A percentile compares a stretch with the other conserved stretches of the same genome.
phyloP scores from a whole-genome alignment of 495 filamentous ascomycete species.

The Neurospora cerealis region DNA sequence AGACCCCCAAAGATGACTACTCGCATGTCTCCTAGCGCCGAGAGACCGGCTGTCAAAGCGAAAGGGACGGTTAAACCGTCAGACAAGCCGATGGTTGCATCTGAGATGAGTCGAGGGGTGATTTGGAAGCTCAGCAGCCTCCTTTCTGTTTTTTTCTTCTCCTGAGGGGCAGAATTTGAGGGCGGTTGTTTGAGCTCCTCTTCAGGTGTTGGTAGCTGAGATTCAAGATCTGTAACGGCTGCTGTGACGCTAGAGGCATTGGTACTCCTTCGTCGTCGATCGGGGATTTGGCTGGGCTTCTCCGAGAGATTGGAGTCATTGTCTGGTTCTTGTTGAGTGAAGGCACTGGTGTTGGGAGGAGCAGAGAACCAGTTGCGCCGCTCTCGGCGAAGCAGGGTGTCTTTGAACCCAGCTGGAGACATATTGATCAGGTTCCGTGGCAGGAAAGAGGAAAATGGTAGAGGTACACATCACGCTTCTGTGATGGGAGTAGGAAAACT shows the following conservation, averaged over 20 bases:
- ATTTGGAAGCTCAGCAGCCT: slow-evolving; percentile 3
- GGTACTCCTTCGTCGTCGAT: not conserved
- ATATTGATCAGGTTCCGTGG: not conserved
- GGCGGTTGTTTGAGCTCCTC: slow-evolving; percentile 5
- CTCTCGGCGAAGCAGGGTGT: not conserved
- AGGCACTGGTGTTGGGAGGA: not conserved
- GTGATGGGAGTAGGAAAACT: not conserved
- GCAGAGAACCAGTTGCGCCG: not conserved
- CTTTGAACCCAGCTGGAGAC: not conserved
- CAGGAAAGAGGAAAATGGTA: not conserved
- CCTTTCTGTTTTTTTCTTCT: not conserved
- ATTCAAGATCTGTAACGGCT: not conserved
- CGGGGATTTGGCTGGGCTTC: not conserved
- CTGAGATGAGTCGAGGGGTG: slow-evolving; percentile 24
- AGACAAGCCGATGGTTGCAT: slow-evolving; percentile 45
- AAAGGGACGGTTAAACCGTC: slow-evolving; percentile 56
- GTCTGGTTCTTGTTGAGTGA: not conserved
- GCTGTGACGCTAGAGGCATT: not conserved
- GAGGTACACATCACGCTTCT: no score
- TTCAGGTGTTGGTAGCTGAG: not conserved
- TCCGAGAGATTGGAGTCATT: not conserved
- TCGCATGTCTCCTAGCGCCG: slow-evolving; percentile 43
- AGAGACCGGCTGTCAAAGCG: slow-evolving; percentile 48
- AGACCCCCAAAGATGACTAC: slow-evolving; percentile 55
- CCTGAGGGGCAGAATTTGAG: not conserved